A percentile compares a stretch with the other conserved stretches of the same genome.
phyloP scores from a whole-genome alignment of 176 grass and related monocot genomes.

The Areca catechu region DNA sequence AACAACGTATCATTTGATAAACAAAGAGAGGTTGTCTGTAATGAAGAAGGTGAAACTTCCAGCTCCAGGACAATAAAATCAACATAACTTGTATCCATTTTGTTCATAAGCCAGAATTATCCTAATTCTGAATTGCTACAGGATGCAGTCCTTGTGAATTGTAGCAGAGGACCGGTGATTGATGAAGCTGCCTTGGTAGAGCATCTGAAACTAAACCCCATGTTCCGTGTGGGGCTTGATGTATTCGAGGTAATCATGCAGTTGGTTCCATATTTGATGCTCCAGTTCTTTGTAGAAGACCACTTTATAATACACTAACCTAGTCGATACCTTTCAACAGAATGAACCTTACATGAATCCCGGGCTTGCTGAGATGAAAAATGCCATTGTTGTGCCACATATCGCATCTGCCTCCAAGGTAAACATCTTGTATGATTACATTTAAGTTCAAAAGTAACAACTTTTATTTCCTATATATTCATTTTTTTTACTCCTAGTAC shows the following conservation, averaged over 20 bases:
- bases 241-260: constrained; percentile 59
- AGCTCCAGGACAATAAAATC: neutral
- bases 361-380: constrained; percentile 81
- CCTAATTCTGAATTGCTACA: constrained; percentile 6
- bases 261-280: neutral
- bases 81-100: too few species aligned
- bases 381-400: constrained; percentile 77
- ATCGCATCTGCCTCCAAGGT: constrained; percentile 96
- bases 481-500: too few species aligned
- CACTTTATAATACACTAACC: too few species aligned
- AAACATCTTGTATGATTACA: neutral
- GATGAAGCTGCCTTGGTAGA: constrained; percentile 78
- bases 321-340: constrained; percentile 22
- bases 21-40: constrained; percentile 72
- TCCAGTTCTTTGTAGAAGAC: too few species aligned
- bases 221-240: constrained; percentile 92
- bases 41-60: constrained; percentile 72
- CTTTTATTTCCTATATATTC: too few species aligned
- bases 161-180: constrained; percentile 81
- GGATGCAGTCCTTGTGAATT: constrained; percentile 87
- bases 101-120: too few species aligned
- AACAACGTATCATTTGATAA: constrained; percentile 97
- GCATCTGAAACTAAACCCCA: constrained; percentile 75
- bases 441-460: too few species aligned
- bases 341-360: constrained; percentile 91